Base-by-base conservation (phyloP, 768 basidiomycete genomes). In the Lentinula raphanica region DNA sequence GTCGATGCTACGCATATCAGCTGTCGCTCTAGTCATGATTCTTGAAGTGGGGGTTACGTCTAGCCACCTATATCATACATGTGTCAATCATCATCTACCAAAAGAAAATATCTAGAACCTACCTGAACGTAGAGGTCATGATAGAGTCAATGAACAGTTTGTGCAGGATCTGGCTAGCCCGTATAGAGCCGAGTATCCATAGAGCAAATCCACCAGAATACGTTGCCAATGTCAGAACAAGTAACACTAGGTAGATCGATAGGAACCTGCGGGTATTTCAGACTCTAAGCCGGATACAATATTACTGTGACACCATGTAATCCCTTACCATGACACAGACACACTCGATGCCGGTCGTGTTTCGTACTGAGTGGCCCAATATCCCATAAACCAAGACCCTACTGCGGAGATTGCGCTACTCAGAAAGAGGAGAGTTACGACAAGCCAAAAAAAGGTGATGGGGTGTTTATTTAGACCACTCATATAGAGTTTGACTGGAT, bases 21-120 rank as follows among this genome's bases (percentile, higher is more conserved):
- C 74, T 1, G 80, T 81, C 60, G 77, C 77, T 32, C 80, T 72
- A 13, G 79, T 70, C 25, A 80, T 76, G 56, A 82, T 74, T 6
- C 81, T 51, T 6, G 66, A 67, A 1, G 62, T 58, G 2, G 65
- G 61, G 1, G 65, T 66, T 9, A 59, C 60, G 44, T 60, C 59
- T 7, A 69, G 65, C 58, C 56, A 77, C 67, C 77, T 61, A 23
- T 13, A 38, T 12, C 17, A 23, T 7, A 29, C 15, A 38, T 29
- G 11, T 23, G 11, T 11, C 31, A 25, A 5, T 21, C 36, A 25
- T 12, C 38, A 17, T 25, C 13, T 7, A 12, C 11, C 8, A 29
- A 48, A 8, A 35, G 29, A 17, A 23, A 11, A 21, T 21, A 8
- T 21, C 19, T 19, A 21, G 21, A 2, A 23, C 42, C 12, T 6